Percentiles rank a stretch among this genome's conserved stretches.
These are phyloP conservation scores for Yamadazyma paraphyllophila DNA, from an alignment of 805 yeast genomes.

Conservation along the genomic window DNA sequence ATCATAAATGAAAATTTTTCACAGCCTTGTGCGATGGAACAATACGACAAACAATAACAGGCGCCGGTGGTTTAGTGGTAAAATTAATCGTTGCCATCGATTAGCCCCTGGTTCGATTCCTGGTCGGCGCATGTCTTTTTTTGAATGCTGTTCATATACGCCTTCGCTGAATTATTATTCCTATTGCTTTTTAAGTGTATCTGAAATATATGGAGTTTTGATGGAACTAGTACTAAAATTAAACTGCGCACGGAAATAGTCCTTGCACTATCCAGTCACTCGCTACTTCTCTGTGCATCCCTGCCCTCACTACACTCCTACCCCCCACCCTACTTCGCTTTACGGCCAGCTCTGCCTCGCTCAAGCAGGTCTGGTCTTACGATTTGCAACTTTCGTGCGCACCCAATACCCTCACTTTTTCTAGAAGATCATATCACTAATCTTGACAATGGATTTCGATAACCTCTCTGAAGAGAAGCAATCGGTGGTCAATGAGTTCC, in stretches of 20 bases:
- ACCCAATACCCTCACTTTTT: not conserved
- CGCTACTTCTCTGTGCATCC: too few species aligned
- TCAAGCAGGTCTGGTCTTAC: not conserved
- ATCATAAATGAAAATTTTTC: too few species aligned
- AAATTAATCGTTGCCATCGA: constrained; percentile 11
- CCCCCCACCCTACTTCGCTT: too few species aligned
- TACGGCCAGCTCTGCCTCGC: not conserved
- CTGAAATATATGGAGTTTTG: too few species aligned
- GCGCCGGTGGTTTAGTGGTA: constrained; percentile 9
- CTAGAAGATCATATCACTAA: constrained; percentile 1
- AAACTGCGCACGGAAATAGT: too few species aligned
- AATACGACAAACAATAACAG: too few species aligned
- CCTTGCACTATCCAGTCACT: too few species aligned
- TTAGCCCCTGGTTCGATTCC: constrained; percentile 12
- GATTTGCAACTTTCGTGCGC: not conserved
- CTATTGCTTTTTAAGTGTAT: too few species aligned
- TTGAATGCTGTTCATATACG: not conserved
- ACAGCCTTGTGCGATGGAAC: too few species aligned
- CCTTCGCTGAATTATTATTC: too few species aligned
- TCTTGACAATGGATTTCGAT: constrained; percentile 3
- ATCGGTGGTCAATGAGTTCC: constrained; percentile 15
- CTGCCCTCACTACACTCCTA: too few species aligned
- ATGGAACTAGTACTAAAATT: too few species aligned
- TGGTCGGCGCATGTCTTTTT: constrained; percentile 9
- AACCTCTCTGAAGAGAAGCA: constrained; percentile 1